Evolutionary conservation across 2,329 filamentous ascomycete species (phyloP), one percentile per base, ranked within the genome.

Genomic region (Zymoseptoria pseudotritici): DNA sequence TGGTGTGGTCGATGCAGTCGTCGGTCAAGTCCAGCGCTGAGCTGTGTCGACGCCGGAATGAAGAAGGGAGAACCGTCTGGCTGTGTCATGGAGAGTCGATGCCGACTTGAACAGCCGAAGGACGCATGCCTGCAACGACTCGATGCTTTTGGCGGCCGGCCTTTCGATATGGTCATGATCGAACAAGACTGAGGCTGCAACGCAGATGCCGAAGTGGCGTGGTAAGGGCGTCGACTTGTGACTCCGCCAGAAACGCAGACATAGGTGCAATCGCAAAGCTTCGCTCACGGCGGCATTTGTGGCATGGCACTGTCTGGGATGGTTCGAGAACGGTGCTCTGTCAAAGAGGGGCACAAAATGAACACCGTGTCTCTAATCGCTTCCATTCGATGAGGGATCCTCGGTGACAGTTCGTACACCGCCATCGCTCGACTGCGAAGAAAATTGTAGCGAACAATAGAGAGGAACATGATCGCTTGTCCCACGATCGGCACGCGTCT

Each of bases 1-100:
- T 69, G 83, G 82, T 64, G 85, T 96, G 50, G 85, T 92, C 31
- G 83, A 88, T 60, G 83, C 89, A 53, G 82, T 92, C 13, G 26
- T 29, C 29, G n/a, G 22, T n/a, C 52, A 53, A 19, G 52, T 31
- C 11, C 22, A 24, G 22, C 52, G 52, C 13, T 53, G 52, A 53
- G 52, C 20, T 26, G 13, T 51, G 7, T 20, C 7, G 4, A 51
- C 1, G 10, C 19, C 4, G 11, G 10, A 13, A 42, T 17, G 36
- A 11, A 13, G 4, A 42, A 5, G 11, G 2, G 9, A 17, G 10
- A 13, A 42, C 17, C 36, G 17, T 42, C 11, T 3, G 36, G n/a
- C 36, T 7, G 36, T 17, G 6, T n/a, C 13, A n/a, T 7, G 13
- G 36, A 17, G 4, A 17, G 11, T 46, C 36, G 5, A 46, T 46